Conservation (phyloP, 2,329 filamentous ascomycete species). For the Apiospora kogelbergensis region DNA sequence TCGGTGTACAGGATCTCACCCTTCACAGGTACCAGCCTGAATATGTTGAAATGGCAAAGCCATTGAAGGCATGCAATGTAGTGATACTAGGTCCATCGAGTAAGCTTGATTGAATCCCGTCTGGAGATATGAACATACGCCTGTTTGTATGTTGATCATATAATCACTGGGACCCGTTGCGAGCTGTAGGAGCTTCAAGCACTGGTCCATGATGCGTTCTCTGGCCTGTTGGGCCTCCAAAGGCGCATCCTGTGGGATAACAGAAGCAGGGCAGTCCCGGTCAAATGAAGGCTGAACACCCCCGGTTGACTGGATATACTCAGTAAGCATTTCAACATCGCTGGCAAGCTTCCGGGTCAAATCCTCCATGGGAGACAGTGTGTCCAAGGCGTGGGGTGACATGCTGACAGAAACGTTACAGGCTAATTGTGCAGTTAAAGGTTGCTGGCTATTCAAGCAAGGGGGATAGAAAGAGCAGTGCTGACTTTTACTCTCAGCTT, state of each 20-base stretch:
- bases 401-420: not conserved
- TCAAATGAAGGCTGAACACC: not conserved
- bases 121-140: not conserved
- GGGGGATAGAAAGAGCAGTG: too few species aligned
- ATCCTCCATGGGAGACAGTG: not conserved
- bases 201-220: not conserved
- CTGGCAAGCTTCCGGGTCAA: not conserved
- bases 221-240: not conserved
- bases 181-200: not conserved
- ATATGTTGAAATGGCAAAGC: constrained; percentile 3
- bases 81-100: not conserved
- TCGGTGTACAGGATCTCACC: not conserved
- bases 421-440: not conserved
- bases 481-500: too few species aligned
- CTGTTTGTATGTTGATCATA: not conserved
- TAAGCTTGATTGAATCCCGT: not conserved
- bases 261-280: not conserved
- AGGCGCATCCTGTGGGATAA: not conserved
- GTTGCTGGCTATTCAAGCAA: too few species aligned
- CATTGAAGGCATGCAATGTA: not conserved
- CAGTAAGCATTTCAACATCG: not conserved
- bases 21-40: not conserved
- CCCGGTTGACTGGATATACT: not conserved
- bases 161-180: not conserved
- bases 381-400: not conserved